Conservation (phyloP, 2,329 filamentous ascomycete genomes). For the Corynespora cassiicola region DNA sequence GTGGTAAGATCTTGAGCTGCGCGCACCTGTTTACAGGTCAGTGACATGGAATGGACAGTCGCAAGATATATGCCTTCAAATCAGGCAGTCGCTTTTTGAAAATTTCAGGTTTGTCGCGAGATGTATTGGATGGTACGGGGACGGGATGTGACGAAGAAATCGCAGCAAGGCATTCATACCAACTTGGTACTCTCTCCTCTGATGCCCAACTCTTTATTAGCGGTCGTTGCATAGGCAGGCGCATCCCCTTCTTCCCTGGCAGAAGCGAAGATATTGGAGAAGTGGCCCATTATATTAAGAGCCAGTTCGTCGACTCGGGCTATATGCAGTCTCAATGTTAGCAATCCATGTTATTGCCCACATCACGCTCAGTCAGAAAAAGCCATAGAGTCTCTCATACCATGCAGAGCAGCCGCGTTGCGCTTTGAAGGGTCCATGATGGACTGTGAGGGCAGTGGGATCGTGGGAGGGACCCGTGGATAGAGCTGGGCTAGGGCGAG, state of each 20-base stretch:
- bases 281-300: constrained; percentile 55
- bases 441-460: constrained; percentile 1
- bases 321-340: too few relatives aligned
- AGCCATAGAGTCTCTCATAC: too few relatives aligned
- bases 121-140: not conserved
- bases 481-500: too few relatives aligned
- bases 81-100: too few relatives aligned
- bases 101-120: too few relatives aligned
- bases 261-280: constrained; percentile 62
- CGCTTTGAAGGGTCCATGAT: constrained; percentile 50
- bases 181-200: constrained; percentile 65
- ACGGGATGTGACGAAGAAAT: too few relatives aligned
- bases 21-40: too few relatives aligned
- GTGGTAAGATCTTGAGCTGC: constrained; percentile 68
- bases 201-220: constrained; percentile 64
- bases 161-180: too few relatives aligned
- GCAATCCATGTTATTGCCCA: too few relatives aligned
- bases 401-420: constrained; percentile 49
- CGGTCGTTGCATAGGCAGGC: constrained; percentile 61
- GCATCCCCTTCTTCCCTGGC: constrained; percentile 59
- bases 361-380: too few relatives aligned
- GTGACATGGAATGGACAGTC: too few relatives aligned
- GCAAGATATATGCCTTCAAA: too few relatives aligned
- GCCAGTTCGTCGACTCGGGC: constrained; percentile 49
- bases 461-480: constrained; percentile 5